These are phyloP conservation scores for Paecilomyces niveus DNA, from an alignment of 2,329 filamentous ascomycete species.

Conservation along the genomic window DNA sequence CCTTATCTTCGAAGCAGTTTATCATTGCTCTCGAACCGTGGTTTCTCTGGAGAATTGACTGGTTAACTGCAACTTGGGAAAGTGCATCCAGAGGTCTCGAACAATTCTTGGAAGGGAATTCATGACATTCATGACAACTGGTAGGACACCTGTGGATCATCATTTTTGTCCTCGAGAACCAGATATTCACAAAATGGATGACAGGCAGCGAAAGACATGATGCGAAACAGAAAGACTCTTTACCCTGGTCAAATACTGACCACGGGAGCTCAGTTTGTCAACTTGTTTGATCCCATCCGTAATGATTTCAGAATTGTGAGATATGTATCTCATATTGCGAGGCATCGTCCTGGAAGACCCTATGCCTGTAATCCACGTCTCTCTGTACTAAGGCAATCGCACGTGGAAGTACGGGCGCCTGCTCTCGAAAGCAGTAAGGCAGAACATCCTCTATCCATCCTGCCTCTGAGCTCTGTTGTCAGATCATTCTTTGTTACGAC, in stretches of 20 bases:
- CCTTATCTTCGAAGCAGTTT: neutral
- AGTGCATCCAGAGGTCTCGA: neutral
- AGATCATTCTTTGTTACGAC: conserved; percentile 8
- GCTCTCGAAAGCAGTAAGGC: neutral
- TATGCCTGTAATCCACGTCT: neutral
- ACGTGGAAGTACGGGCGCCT: neutral
- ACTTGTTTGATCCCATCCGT: neutral
- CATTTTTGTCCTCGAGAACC: neutral
- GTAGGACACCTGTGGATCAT: neutral
- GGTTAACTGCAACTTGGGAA: neutral
- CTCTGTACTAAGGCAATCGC: neutral
- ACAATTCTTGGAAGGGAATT: no score
- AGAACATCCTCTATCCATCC: conserved; percentile 6
- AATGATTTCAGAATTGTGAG: neutral
- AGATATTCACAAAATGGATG: neutral
- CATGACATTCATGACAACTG: no score
- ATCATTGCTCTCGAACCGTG: neutral
- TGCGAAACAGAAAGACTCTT: neutral
- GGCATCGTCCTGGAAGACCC: neutral
- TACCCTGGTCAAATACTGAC: neutral
- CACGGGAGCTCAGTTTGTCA: neutral
- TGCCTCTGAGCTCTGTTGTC: conserved; percentile 8
- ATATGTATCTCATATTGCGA: neutral
- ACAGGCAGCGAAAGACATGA: neutral
- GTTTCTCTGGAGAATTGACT: neutral